A percentile compares a stretch with the other conserved stretches of the same genome.
These are phyloP conservation scores for Porogramme epimiltina DNA, from an alignment of 1,284 basidiomycete genomes.

Conservation along the genomic window DNA sequence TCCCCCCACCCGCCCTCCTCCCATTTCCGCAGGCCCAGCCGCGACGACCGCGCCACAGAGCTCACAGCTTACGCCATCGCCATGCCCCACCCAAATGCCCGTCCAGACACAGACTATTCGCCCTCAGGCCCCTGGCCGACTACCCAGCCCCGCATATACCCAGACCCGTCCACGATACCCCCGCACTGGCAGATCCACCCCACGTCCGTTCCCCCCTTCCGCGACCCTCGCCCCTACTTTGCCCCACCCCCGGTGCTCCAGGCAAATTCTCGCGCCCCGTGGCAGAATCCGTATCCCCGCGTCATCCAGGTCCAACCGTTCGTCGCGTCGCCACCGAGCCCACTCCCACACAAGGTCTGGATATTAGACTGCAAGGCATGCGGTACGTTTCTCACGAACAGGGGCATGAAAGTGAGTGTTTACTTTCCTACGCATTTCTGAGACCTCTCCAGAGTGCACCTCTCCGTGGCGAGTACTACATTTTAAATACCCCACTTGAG, in stretches of 20 bases:
- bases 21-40: conserved; percentile 7
- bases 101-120: conserved; percentile 16
- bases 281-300: conserved; percentile 18
- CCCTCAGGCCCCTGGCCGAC: conserved; percentile 13
- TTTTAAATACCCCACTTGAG: too few species aligned
- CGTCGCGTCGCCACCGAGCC: conserved; percentile 21
- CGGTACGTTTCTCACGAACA: conserved; percentile 75
- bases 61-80: conserved; percentile 6
- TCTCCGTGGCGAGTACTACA: too few species aligned
- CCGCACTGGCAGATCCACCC: conserved; percentile 21
- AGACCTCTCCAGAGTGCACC: background rate
- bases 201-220: conserved; percentile 4
- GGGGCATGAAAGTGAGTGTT: conserved; percentile 77
- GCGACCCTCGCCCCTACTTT: conserved; percentile 12
- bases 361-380: conserved; percentile 79
- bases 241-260: conserved; percentile 7
- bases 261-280: conserved; percentile 5
- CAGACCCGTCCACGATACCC: conserved; percentile 22
- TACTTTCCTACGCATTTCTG: background rate
- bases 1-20: conserved; percentile 6
- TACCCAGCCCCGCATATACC: conserved; percentile 18
- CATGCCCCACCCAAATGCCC: conserved; percentile 18
- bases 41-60: conserved; percentile 11
- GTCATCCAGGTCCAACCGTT: conserved; percentile 16
- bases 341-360: conserved; percentile 69